Conservation (phyloP, 768 basidiomycete genomes). For the Boletus edulis region DNA sequence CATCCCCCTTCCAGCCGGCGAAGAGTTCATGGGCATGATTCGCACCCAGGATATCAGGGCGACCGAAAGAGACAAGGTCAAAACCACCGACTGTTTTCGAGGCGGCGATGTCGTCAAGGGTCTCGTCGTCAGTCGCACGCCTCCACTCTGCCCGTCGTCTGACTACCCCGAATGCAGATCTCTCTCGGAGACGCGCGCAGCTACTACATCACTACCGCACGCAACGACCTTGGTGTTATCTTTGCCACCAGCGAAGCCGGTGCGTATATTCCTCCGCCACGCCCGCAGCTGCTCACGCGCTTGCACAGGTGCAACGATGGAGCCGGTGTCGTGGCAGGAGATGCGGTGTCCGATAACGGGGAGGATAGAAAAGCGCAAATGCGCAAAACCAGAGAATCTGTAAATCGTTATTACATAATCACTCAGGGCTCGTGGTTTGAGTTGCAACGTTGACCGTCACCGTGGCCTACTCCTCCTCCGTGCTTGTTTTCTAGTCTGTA, state of each 20-base stretch:
- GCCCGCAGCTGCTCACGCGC: conserved; percentile 2
- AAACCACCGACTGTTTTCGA: conserved; percentile 87
- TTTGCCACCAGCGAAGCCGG: conserved; percentile 89
- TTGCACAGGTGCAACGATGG: conserved; percentile 68
- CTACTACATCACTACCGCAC: conserved; percentile 88
- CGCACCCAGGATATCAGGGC: conserved; percentile 85
- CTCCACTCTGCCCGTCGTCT: background rate
- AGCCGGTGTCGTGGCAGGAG: conserved; percentile 86
- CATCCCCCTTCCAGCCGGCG: conserved; percentile 73
- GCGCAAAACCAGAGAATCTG: conserved; percentile 76
- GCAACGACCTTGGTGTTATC: conserved; percentile 88
- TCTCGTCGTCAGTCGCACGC: conserved; percentile 61
- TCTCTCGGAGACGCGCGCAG: conserved; percentile 89
- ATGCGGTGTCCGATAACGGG: conserved; percentile 88
- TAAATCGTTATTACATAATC: conserved; percentile 31
- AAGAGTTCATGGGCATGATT: conserved; percentile 89
- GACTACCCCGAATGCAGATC: conserved; percentile 49
- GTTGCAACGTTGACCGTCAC: conserved; percentile 12
- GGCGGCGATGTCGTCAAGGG: conserved; percentile 90
- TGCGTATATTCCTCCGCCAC: conserved; percentile 28
- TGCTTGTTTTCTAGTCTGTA: conserved; percentile 22
- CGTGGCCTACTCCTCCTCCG: background rate
- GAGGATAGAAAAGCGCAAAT: conserved; percentile 76
- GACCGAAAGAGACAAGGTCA: conserved; percentile 87
- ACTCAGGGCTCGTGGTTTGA: conserved; percentile 16